phyloP scores from a whole-genome alignment of 768 basidiomycete species.

The Lanmaoa rubissima region DNA sequence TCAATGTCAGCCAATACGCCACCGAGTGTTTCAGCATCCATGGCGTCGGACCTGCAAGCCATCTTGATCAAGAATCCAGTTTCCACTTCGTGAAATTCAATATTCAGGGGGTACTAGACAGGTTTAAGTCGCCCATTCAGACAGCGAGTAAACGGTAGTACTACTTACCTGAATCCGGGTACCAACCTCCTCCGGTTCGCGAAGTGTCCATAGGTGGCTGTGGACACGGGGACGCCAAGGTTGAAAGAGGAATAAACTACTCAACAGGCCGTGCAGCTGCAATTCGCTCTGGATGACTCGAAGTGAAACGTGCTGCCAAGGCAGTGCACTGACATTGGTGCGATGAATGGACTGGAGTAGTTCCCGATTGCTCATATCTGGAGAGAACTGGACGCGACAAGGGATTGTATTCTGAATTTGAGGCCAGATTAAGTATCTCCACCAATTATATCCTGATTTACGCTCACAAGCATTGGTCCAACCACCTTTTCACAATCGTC shows the following conservation, averaged over 20 bases:
- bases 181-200: slow-evolving; percentile 13
- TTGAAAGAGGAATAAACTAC: slow-evolving; percentile 47
- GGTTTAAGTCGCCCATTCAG: not conserved
- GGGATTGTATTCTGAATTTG: slow-evolving; percentile 45
- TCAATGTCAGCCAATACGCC: slow-evolving; percentile 19
- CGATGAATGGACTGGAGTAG: slow-evolving; percentile 38
- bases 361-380: slow-evolving; percentile 28
- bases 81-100: slow-evolving; percentile 38
- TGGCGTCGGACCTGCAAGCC: slow-evolving; percentile 34
- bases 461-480: slow-evolving; percentile 45
- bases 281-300: slow-evolving; percentile 39
- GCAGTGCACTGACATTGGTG: slow-evolving; percentile 37
- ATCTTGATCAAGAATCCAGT: slow-evolving; percentile 35
- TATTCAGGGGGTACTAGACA: slow-evolving; percentile 42
- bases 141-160: not conserved
- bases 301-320: slow-evolving; percentile 48
- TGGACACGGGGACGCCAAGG: slow-evolving; percentile 14
- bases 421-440: not conserved
- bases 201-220: slow-evolving; percentile 24
- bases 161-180: slow-evolving; percentile 31
- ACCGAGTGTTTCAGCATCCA: slow-evolving; percentile 25
- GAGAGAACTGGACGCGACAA: slow-evolving; percentile 37
- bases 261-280: slow-evolving; percentile 34
- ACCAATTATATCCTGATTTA: not conserved
- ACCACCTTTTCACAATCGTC: slow-evolving; percentile 43